Conservation (phyloP, 495 filamentous ascomycete species). For the Articulospora tetracladia region DNA sequence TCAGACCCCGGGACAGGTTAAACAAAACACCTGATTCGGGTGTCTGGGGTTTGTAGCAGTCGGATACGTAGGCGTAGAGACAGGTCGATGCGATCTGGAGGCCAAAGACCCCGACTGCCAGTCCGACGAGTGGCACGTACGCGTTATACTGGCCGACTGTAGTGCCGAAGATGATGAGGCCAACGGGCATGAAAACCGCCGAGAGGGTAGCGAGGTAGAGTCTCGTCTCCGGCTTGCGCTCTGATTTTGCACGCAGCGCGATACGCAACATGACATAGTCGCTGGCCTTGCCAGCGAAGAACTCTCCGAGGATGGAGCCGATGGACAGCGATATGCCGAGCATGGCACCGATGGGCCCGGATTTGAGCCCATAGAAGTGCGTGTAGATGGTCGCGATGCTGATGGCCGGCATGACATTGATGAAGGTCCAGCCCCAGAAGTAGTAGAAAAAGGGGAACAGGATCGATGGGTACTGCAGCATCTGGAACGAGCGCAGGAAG, state of each 20-base stretch:
- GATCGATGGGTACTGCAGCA: conserved; percentile 28
- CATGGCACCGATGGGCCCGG: conserved; percentile 23
- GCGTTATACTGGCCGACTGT: conserved; percentile 20
- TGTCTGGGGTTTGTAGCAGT: conserved; percentile 39
- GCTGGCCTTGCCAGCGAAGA: conserved; percentile 23
- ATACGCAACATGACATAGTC: conserved; percentile 23
- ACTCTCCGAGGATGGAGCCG: conserved; percentile 28
- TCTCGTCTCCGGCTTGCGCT: conserved; percentile 26
- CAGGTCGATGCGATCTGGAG: conserved; percentile 31
- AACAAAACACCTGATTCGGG: conserved; percentile 36
- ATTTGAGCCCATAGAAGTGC: conserved; percentile 20
- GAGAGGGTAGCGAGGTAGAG: conserved; percentile 24
- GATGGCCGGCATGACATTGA: conserved; percentile 28
- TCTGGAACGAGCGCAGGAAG: conserved; percentile 26
- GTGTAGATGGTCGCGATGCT: conserved; percentile 26
- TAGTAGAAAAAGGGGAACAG: conserved; percentile 28
- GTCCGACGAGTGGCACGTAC: conserved; percentile 27
- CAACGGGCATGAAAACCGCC: conserved; percentile 26
- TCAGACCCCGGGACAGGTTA: conserved; percentile 29
- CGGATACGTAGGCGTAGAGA: conserved; percentile 31
- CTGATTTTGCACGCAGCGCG: conserved; percentile 13
- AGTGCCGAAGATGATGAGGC: conserved; percentile 31
- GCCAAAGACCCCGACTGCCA: conserved; percentile 32
- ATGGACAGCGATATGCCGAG: conserved; percentile 24
- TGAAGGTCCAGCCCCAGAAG: conserved; percentile 26